phyloP scores from a whole-genome alignment of 352 stramenopile species.

The Phytophthora brassicae region DNA sequence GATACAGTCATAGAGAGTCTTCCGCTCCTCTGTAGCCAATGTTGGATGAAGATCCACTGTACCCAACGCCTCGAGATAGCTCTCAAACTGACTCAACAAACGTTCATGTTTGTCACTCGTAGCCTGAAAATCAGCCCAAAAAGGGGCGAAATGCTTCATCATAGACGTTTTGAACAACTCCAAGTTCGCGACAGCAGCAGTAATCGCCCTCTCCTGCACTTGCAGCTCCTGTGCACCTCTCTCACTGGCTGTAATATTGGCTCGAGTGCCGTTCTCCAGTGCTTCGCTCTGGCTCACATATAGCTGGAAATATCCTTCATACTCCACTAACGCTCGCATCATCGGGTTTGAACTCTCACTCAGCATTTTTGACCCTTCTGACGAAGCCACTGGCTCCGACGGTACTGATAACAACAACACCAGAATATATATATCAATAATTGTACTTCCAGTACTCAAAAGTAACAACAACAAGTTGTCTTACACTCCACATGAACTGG shows the following conservation, averaged over 20 bases:
- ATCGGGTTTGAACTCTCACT: constrained; percentile 81
- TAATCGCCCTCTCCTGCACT: constrained; percentile 71
- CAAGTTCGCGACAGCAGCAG: constrained; percentile 75
- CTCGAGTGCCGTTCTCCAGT: constrained; percentile 50
- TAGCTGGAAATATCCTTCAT: constrained; percentile 80
- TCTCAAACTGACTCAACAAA: constrained; percentile 72
- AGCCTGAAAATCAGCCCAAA: constrained; percentile 76
- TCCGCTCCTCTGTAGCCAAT: constrained; percentile 52
- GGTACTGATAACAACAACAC: constrained; percentile 42
- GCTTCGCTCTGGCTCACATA: constrained; percentile 69
- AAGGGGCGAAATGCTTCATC: constrained; percentile 80
- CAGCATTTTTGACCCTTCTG: constrained; percentile 66
- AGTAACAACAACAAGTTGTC: constrained; percentile 1
- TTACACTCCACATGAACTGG: constrained; percentile 52
- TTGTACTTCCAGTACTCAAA: constrained; percentile 2
- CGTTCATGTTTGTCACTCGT: constrained; percentile 58
- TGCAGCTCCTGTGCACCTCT: constrained; percentile 53
- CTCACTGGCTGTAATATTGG: constrained; percentile 64
- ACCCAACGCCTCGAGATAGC: constrained; percentile 54
- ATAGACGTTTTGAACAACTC: constrained; percentile 83
- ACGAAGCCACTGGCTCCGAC: constrained; percentile 52
- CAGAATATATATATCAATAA: background rate
- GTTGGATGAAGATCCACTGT: constrained; percentile 68
- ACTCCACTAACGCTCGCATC: constrained; percentile 76
- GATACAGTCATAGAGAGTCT: constrained; percentile 81